Evolutionary conservation across 2,329 filamentous ascomycete species (phyloP), one percentile per base, ranked within the genome.

Genomic region (Bretziella fagacearum): DNA sequence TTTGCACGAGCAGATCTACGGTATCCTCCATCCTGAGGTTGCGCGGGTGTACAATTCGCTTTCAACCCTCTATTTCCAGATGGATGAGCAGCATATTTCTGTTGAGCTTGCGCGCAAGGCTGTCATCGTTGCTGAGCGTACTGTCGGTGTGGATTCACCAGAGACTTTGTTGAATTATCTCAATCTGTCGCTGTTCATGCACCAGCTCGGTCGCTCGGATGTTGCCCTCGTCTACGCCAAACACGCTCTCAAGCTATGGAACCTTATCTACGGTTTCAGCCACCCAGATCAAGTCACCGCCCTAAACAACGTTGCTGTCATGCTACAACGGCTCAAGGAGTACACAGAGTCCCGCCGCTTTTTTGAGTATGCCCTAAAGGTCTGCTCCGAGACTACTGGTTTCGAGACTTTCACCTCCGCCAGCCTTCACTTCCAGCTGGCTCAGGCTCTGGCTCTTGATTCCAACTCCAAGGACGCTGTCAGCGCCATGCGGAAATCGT

Each of bases 251-350:
- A 80, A 91, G 59, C 70, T 98, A 52, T 96, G 89, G 89, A 95
- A 94, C 69, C 75, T 96, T 56, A 89, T 96, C 56, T 98, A 95
- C 60, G 91, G 91, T 26, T 69, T 81, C 25, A 82, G 85, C 56
- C 91, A 98, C 64, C 91, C 91, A 2, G 91, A 98, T 65, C 93
- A 86, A 6, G 95, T 98, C 64, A 98, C 93, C 6, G 96, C 91
- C 13, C 81, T 96, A 64, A 98, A 96, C 73, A 98, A 98, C 58
- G 89, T 85, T 17, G 91, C 91, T 6, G 91, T 98, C 51, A 98
- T 98, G 91, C 77, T 98, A 50, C 91, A 98, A 64, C 80, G 86
- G 48, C 74, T 95, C 56, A 94, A 96, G 70, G 79, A 83, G 52
- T 98, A 93, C 67, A 81, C 89, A 56, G 85, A 94, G 64, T 96